Conservation (phyloP, 2,329 filamentous ascomycete species). For the Capronia epimyces region DNA sequence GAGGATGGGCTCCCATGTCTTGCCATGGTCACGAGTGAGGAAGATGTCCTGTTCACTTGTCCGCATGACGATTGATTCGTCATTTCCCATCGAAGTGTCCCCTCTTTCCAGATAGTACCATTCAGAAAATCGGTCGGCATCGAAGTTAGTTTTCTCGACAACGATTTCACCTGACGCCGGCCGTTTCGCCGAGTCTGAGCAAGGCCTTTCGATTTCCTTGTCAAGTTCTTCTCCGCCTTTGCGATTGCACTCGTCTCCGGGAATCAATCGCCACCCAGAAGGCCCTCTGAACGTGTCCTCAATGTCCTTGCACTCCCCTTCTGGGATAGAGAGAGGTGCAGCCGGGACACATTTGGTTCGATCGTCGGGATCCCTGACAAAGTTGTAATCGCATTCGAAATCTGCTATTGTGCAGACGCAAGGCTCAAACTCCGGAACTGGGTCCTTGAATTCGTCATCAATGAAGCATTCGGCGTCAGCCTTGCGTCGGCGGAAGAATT, state of each 20-base stretch:
- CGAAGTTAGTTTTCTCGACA: conserved; percentile 57
- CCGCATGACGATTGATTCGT: conserved; percentile 67
- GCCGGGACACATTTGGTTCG: conserved; percentile 63
- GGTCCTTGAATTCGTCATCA: conserved; percentile 76
- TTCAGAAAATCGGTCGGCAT: conserved; percentile 50
- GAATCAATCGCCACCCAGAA: conserved; percentile 88
- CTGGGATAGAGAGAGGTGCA: conserved; percentile 59
- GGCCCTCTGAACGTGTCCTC: conserved; percentile 74
- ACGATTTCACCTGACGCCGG: conserved; percentile 62
- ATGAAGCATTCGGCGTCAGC: conserved; percentile 85
- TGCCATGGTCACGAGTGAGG: conserved; percentile 80
- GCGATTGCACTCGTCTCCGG: conserved; percentile 67
- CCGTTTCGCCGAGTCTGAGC: conserved; percentile 56
- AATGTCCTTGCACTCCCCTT: conserved; percentile 66
- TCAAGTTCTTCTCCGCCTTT: conserved; percentile 61
- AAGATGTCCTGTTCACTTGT: conserved; percentile 58
- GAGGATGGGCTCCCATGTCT: conserved; percentile 70
- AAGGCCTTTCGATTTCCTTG: conserved; percentile 67
- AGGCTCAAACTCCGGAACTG: conserved; percentile 60
- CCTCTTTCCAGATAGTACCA: conserved; percentile 76
- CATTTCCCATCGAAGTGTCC: conserved; percentile 56
- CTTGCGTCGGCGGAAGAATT: conserved; percentile 79
- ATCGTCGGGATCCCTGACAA: conserved; percentile 58
- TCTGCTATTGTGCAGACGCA: conserved; percentile 80
- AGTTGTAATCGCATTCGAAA: conserved; percentile 97